Evolutionary conservation across 2,329 filamentous ascomycete genomes (phyloP).

Genomic region (Colletotrichum coccodes): DNA sequence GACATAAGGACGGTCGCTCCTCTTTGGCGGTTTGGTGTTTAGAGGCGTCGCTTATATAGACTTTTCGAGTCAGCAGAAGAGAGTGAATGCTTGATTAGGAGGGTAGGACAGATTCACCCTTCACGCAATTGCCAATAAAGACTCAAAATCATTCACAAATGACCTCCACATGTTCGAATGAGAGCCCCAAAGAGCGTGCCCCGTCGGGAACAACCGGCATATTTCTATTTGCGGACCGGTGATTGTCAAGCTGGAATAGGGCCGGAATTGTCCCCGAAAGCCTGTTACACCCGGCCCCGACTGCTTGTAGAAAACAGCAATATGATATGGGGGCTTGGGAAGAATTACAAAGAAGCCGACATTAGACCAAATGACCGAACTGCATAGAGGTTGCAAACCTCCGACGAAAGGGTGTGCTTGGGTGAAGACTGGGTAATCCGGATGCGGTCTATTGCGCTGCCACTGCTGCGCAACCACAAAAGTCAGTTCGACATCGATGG

Average conservation of each 20-base stretch:
- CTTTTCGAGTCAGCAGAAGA: no score
- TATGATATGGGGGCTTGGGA: not conserved
- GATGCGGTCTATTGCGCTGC: no score
- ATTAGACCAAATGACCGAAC: not conserved
- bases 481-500: no score
- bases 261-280: not conserved
- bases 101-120: no score
- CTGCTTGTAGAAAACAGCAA: not conserved
- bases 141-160: not conserved
- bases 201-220: not conserved
- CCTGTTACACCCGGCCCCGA: not conserved
- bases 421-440: no score
- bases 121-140: no score
- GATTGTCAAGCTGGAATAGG: not conserved
- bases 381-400: not conserved
- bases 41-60: no score
- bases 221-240: no score
- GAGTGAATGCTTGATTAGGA: not conserved
- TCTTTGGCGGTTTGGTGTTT: no score
- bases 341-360: not conserved
- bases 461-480: no score
- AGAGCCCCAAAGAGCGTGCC: not conserved
- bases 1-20: no score
- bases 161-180: not conserved
- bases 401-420: no score